Base-by-base conservation (phyloP, 306 rosid species). In the Rosa persica region DNA sequence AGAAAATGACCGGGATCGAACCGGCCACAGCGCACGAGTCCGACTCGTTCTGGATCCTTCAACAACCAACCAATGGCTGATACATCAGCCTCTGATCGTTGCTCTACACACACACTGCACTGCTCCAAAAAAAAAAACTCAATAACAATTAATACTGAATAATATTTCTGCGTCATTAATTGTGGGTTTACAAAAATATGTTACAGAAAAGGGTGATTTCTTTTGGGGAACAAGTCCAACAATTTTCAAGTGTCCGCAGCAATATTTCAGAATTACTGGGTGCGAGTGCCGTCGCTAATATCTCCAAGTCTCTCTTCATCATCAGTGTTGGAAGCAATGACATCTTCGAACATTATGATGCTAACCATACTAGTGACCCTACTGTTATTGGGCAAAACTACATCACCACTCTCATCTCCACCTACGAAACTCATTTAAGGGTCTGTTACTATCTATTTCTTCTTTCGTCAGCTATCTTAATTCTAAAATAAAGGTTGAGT, bases 241-340 rank as follows among this genome's bases (percentile, higher is more conserved):
- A 78, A 51, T 83, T 83, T 54, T 40, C 47, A 16, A 39, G 12
- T 4, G 77, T 78, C 25, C 68, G 72, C 27, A 27, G 72, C 44
- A 49, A 40, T 1, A 27, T 46, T 15, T 46, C 51, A 8, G 52
- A 68, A 30, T 6, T 60, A 20, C 20, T 74, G 22, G 80, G 80
- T 9, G 54, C 64, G 22, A 27, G 4, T 49, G 77, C 80, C 0
- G n/a, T 57, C n/a, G 58, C 60, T 6, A 73, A 55, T 36, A 17
- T 78, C 36, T 68, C 67, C 22, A 67, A 73, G 68, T 82, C 86
- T 9, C 57, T 82, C 39, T 78, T 82, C 19, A 52, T 74, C 62
- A 39, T 74, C 76, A 83, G 77, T 58, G 80, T 74, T 16, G 86
- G 83, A 58, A 60, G 83, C 80, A 83, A 68, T 52, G 78, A 79